Conservation (phyloP, 108 stramenopile species). For the Pseudonitzschia multiseries region DNA sequence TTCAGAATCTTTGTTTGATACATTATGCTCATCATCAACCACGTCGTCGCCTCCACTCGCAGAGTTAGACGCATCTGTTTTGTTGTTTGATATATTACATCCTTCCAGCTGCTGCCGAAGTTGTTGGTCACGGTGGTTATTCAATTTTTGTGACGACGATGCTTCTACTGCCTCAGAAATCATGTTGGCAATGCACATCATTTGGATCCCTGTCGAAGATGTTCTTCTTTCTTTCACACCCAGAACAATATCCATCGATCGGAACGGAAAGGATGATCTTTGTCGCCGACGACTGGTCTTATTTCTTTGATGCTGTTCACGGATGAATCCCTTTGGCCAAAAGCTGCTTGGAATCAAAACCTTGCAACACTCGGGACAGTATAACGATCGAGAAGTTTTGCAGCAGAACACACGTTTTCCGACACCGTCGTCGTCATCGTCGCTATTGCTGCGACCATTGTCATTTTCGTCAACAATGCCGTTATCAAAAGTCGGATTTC, state of each 20-base stretch:
- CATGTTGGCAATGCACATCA: conserved; percentile 45
- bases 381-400: conserved; percentile 58
- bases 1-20: conserved; percentile 3
- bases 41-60: background rate
- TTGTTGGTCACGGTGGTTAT: background rate
- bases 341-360: conserved; percentile 44
- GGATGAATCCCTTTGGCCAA: conserved; percentile 42
- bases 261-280: conserved; percentile 2
- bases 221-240: conserved; percentile 55
- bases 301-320: conserved; percentile 13
- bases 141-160: background rate
- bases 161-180: conserved; percentile 14
- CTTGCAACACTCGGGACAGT: conserved; percentile 66
- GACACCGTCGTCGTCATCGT: background rate
- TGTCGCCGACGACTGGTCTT: conserved; percentile 4
- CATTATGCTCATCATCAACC: background rate
- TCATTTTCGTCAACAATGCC: background rate
- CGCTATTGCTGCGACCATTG: background rate
- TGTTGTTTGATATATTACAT: background rate
- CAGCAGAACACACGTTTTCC: conserved; percentile 51
- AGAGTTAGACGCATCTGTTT: background rate
- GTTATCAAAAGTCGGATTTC: background rate
- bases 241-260: conserved; percentile 59
- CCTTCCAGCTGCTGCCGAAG: background rate
- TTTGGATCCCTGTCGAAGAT: conserved; percentile 62